Evolutionary conservation across 2,329 filamentous ascomycete species (phyloP).

Genomic region (Colletotrichum ledebouriae): DNA sequence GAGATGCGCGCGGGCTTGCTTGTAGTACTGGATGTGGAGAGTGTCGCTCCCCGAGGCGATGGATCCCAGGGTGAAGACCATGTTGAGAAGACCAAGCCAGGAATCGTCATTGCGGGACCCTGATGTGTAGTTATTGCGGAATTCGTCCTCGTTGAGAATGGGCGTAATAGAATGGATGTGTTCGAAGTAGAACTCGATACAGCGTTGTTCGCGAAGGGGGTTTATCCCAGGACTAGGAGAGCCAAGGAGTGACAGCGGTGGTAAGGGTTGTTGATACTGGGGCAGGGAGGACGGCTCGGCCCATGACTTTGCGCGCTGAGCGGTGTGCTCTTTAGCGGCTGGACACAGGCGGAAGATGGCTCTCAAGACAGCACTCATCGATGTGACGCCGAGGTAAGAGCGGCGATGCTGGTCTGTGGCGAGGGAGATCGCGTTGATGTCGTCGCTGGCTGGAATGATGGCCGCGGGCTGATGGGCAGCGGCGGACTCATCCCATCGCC

Average conservation of each 20-base stretch:
- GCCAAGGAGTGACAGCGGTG: slow-evolving; percentile 39
- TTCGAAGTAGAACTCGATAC: slow-evolving; percentile 73
- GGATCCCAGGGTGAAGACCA: slow-evolving; percentile 73
- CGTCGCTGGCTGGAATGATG: slow-evolving; percentile 47
- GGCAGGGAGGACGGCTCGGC: slow-evolving; percentile 46
- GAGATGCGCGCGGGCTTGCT: slow-evolving; percentile 65
- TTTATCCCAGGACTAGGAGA: slow-evolving; percentile 57
- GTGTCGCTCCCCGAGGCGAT: slow-evolving; percentile 69
- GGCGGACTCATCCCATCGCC: slow-evolving; percentile 49
- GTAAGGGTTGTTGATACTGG: slow-evolving; percentile 50
- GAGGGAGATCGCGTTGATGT: slow-evolving; percentile 56
- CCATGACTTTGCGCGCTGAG: slow-evolving; percentile 46
- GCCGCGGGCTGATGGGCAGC: slow-evolving; percentile 44
- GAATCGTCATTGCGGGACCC: slow-evolving; percentile 66
- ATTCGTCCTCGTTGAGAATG: slow-evolving; percentile 70
- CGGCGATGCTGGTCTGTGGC: slow-evolving; percentile 67
- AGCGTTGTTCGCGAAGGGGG: slow-evolving; percentile 49
- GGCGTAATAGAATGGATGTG: slow-evolving; percentile 72
- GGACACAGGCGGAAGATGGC: slow-evolving; percentile 62
- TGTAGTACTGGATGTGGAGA: slow-evolving; percentile 69
- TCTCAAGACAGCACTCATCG: slow-evolving; percentile 72
- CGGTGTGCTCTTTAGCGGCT: slow-evolving; percentile 47
- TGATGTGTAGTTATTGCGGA: slow-evolving; percentile 51
- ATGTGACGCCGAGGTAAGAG: slow-evolving; percentile 75
- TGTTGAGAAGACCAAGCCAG: slow-evolving; percentile 73